Base-by-base conservation (phyloP, 257 asterid genomes). In the Scutellaria minor region DNA sequence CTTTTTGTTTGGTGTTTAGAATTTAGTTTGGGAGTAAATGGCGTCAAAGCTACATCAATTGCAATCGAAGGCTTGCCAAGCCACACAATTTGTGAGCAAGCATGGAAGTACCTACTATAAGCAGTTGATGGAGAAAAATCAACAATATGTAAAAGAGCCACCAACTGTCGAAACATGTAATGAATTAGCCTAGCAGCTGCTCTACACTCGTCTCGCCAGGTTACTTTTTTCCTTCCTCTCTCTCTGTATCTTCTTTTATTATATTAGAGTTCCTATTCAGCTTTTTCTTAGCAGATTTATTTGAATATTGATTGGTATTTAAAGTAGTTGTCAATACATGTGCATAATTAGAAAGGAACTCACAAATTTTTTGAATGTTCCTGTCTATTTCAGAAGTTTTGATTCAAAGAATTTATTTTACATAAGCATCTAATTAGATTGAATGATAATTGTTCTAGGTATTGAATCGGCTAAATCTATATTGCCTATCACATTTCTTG, bases 201-300 rank as follows among this genome's bases (percentile, higher is more conserved):
- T 81, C 66, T 84, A 81, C 74, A 86, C 95, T 72, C 90, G 90
- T 68, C 88, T 88, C 68, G 95, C 92, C 75, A 88, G 95, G 95
- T 86, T 77, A 50, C 40, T 42, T 7, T 75, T 10, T 66, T 22
- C 12, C 31, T 45, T 35, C 61, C 18, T n/a, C 53, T 22, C 56
- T 24, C 31, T 50, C 46, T 50, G 8, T 39, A 31, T 31, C 37
- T 13, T 59, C 5, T 13, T 59, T 12, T 53, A 7, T 51, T 8
- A 69, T 15, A n/a, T 27, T 6, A 31, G 41, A 24, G 35, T 71
- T 54, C 20, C 42, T 9, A 14, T n/a, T 53, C n/a, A 57, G 37
- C 37, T 4, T 31, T 0, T 31, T 31, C 3, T 31, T 31, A 4
- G 74, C 15, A 46, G 24, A 51, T 61, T 45, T 41, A 20, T 59